Percentiles rank a stretch among this genome's conserved stretches.
These are phyloP conservation scores for Trichoderma sp. DNA, from an alignment of 2,329 filamentous ascomycete species.

Conservation along the genomic window DNA sequence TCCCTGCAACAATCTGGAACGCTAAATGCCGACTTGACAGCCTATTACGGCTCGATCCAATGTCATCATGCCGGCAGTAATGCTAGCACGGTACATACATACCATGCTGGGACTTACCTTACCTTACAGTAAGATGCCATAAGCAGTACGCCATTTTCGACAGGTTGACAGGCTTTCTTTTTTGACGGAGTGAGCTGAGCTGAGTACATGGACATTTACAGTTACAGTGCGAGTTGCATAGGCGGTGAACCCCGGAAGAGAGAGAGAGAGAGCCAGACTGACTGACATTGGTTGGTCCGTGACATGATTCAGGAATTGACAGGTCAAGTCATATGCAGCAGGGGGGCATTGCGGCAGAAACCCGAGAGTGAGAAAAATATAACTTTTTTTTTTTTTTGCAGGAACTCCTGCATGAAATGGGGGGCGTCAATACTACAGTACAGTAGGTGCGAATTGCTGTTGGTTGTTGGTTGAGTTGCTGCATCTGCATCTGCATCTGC, in stretches of 20 bases:
- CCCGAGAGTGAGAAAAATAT: neutral
- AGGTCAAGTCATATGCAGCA: neutral
- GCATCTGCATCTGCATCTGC: neutral
- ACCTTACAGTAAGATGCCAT: neutral
- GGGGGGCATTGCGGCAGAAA: neutral
- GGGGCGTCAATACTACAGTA: neutral
- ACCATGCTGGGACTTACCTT: neutral
- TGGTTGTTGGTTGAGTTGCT: neutral
- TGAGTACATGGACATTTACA: no score
- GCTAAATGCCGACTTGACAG: neutral
- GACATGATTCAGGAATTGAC: neutral
- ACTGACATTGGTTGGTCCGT: constrained; percentile 3
- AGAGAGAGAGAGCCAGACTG: neutral
- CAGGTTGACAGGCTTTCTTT: neutral
- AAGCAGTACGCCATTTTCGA: neutral
- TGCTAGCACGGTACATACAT: neutral
- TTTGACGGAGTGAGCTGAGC: neutral
- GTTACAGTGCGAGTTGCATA: neutral
- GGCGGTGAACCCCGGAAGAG: neutral
- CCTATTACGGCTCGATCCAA: neutral
- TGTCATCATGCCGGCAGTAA: neutral
- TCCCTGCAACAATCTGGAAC: neutral
- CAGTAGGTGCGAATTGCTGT: neutral
- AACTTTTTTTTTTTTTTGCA: neutral
- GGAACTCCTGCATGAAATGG: constrained; percentile 1